Evolutionary conservation across 78 protist genomes (phyloP).

Genomic region (Creolimax fragrantissima): DNA sequence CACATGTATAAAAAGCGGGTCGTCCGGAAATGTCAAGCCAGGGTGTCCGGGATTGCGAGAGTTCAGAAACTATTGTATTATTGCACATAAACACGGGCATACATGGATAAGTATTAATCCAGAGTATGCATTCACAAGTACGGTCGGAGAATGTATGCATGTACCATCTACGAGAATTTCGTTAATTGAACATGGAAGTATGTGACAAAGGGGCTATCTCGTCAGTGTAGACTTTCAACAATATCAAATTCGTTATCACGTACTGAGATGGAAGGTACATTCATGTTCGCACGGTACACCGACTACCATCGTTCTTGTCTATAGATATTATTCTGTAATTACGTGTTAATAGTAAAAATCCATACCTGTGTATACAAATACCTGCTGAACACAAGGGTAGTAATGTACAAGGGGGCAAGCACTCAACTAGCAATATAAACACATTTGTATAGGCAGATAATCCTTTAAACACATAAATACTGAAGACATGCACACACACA

Average conservation of each 20-base stretch:
- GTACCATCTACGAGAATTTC: background rate
- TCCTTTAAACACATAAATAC: background rate
- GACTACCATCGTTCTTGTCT: too few species aligned
- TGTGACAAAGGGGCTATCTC: background rate
- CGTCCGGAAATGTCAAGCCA: background rate
- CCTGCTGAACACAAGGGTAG: too few species aligned
- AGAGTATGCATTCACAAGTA: too few species aligned
- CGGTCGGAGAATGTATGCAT: too few species aligned
- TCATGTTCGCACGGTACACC: background rate
- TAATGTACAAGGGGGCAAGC: too few species aligned
- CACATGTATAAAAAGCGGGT: background rate
- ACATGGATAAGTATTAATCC: background rate
- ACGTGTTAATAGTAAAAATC: too few species aligned
- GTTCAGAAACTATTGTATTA: background rate
- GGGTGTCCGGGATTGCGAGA: background rate
- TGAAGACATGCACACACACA: background rate
- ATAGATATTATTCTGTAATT: too few species aligned
- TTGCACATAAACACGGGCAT: background rate
- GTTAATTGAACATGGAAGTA: background rate
- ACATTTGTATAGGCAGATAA: too few species aligned
- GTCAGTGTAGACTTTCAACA: background rate
- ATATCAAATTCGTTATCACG: background rate
- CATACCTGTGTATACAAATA: too few species aligned
- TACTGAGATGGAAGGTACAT: background rate
- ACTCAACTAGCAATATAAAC: too few species aligned